Evolutionary conservation across 345 rosid genomes (phyloP).

Genomic region (Heritiera littoralis): DNA sequence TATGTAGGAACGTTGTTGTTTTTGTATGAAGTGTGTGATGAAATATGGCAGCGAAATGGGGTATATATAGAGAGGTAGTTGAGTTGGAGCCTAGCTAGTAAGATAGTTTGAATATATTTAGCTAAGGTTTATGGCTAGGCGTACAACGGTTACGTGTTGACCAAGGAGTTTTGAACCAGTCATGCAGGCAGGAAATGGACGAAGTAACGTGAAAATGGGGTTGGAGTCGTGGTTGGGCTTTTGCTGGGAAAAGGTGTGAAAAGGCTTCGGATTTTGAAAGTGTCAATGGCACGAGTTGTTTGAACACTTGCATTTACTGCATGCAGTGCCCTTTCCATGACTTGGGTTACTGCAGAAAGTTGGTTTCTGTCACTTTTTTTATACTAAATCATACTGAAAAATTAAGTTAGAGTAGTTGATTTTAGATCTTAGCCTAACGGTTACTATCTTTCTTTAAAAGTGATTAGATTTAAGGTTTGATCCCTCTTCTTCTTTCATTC

Average conservation of each 20-base stretch:
- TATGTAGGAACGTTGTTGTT: not conserved
- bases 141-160: constrained; percentile 25
- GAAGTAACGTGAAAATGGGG: not conserved
- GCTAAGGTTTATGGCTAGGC: not conserved
- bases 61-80: not conserved
- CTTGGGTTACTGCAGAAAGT: not conserved
- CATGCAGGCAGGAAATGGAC: constrained; percentile 20
- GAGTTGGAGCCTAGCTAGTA: not conserved
- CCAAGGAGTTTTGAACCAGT: constrained; percentile 27
- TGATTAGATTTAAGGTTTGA: too few species aligned
- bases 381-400: not conserved
- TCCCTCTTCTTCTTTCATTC: too few species aligned
- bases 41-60: not conserved
- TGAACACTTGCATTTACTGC: not conserved
- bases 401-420: too few species aligned
- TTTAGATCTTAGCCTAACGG: too few species aligned
- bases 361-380: not conserved
- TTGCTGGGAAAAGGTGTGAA: not conserved
- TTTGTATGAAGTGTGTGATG: not conserved
- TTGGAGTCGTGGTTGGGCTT: not conserved
- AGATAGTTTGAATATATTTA: not conserved
- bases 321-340: not conserved
- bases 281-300: constrained; percentile 7
- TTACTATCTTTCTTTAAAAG: too few species aligned
- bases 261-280: not conserved